Evolutionary conservation across 805 yeast species (phyloP), one percentile per base, ranked within the genome.

Genomic region (Clavispora carvajalis): DNA sequence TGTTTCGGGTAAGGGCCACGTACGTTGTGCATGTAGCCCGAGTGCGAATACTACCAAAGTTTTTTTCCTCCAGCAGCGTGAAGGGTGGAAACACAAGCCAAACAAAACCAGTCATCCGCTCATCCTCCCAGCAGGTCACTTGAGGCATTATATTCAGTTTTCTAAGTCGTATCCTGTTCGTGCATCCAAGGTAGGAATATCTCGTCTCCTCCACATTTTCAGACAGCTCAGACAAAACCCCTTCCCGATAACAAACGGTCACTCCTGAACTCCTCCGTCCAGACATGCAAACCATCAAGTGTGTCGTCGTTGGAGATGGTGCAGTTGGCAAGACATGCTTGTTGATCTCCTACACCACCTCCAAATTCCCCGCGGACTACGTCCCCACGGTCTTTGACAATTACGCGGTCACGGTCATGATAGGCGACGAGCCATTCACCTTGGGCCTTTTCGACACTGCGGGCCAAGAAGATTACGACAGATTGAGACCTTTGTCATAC

Each of bases 301-400:
- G 98, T 76, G 98, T 93, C 51, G 97, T 91, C 51, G 98, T 93
- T 41, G 99, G 99, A 51, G 99, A 93, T 70, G 99, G 99, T 86
- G 98, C 98, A 54, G 98, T 93, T 49, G 99, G 99, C 55, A 91
- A 89, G 45, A 91, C 98, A 15, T 91, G 98, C 71, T 79, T 93
- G 48, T 76, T 93, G 53, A 91, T 91, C 59, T 90, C 97, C 49
- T 91, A 91, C 68, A 91, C 98, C 39, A 91, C 96, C 45, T 86
- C 88, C 69, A 93, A 91, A 63, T 91, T 91, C 67, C 99, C 99
- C 22, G 93, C 95, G 41, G 98, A 93, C 67, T 91, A 91, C 62
- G 97, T 91, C 42, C 99, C 98, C 47, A 91, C 99, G n/a, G 98
- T 91, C 34, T 89, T 91, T 58, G 96, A 90, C 62, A 89, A 89